phyloP scores from a whole-genome alignment of 2,329 filamentous ascomycete genomes.

The Pseudogymnoascus sp. region DNA sequence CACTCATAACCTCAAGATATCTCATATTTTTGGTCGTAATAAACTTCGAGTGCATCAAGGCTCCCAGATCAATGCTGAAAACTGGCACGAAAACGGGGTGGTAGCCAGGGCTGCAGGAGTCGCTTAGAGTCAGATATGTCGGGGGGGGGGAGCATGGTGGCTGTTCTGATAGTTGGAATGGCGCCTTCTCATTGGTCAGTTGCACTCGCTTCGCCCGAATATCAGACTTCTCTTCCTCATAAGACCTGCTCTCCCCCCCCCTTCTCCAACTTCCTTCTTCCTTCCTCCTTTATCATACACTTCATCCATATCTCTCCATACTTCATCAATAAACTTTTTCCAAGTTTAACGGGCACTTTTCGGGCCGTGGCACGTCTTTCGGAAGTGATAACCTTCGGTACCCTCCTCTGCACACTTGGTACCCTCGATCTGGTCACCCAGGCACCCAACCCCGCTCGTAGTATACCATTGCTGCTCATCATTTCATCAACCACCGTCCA shows the following conservation, averaged over 20 bases:
- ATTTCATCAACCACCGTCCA: background rate
- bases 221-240: conserved; percentile 7
- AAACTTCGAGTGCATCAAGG: background rate
- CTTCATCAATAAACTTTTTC: conserved; percentile 19
- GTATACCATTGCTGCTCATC: background rate
- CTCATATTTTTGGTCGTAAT: background rate
- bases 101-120: background rate
- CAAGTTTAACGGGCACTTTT: conserved; percentile 18
- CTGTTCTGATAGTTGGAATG: conserved; percentile 1
- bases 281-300: conserved; percentile 17
- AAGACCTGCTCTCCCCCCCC: conserved; percentile 22
- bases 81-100: background rate
- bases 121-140: conserved; percentile 6
- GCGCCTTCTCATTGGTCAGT: background rate
- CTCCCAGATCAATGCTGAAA: background rate
- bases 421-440: conserved; percentile 26
- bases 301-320: conserved; percentile 13
- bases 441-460: conserved; percentile 12
- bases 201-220: background rate
- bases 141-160: background rate
- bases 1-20: conserved; percentile 2
- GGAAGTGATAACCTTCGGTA: conserved; percentile 16
- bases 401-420: conserved; percentile 18
- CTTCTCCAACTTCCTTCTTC: conserved; percentile 22
- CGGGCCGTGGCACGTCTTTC: conserved; percentile 18